Base-by-base conservation (phyloP, 176 grass and related monocot genomes). In the Avena insularis region DNA sequence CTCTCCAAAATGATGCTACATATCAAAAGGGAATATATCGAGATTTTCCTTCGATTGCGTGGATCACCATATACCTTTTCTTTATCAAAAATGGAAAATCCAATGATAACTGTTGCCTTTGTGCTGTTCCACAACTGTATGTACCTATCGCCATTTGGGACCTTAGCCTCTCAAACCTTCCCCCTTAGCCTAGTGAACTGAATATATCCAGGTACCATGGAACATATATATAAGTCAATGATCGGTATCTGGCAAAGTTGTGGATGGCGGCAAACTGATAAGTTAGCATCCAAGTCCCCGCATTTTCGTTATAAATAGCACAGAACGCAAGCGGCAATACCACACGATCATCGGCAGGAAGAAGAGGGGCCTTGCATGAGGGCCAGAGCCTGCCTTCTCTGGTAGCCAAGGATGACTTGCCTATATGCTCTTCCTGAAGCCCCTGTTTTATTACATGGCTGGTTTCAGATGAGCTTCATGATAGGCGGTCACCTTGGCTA, bases 401-500 rank as follows among this genome's bases (percentile, higher is more conserved):
- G 84, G 75, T 92, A 92, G 91, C 91, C 91, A 92, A 91, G 90
- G 86, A 91, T 91, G 90, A 91, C 85, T 93, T 93, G 91, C 91
- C 91, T 93, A 90, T 55, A 51, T 31, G 25, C 71, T 89, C 74
- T 12, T 63, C 71, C 79, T 55, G 81, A 62, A 45, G 77, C 45
- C 43, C 68, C 40, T 66, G 72, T 56, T 57, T 13, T 21, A 35
- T 15, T 60, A 13, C 46, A 33, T 75, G 66, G 49, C 43, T 19
- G 29, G 76, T 81, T 79, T 79, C 77, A 5, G 69, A 55, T 78
- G 85, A 47, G 82, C 77, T 12, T 16, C 55, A 50, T 91, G 81
- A 54, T 89, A 89, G 91, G 91, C 91, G 61, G 88, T 90, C 88
- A 71, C 91, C 91, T 90, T 93, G 91, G 91, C 91, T 90, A 93